Evolutionary conservation across 352 stramenopile species (phyloP), one percentile per base, ranked within the genome.

Genomic region (Globisporangium radiosum): DNA sequence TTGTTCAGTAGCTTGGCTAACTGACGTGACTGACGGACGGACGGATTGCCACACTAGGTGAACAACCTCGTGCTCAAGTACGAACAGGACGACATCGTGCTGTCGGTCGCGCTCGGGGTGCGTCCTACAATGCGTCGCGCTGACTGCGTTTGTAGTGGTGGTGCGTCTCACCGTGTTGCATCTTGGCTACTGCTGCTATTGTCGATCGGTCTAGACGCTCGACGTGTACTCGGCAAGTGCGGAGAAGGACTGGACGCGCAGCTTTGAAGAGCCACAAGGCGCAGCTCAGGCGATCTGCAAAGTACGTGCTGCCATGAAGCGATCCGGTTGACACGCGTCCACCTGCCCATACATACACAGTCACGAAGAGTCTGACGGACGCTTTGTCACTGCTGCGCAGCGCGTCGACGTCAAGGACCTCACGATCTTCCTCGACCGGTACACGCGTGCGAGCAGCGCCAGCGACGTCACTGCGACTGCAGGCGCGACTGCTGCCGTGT

Each of bases 31-130:
- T 44, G 40, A 44, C 40, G 19, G 19, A 40, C 11, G 4, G 10
- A 54, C 36, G n/a, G 38, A 13, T 9, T 38, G 36, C 5, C 10
- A 9, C 50, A 8, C 57, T 33, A 94, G 69, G 65, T 94, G 44
- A 93, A 93, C 62, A 95, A 95, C 56, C 78, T 95, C 19, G 85
- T 95, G 37, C 75, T 95, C 42, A 95, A 95, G 62, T 95, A 93
- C 59, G 83, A 95, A 53, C 76, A 95, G 63, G 82, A 91, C 47
- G 81, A 93, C 54, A 83, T 95, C 42, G 85, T 95, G 14, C 75
- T 95, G 5, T 95, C 85, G 0, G 72, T 92, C 39, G 83, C 85
- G 14, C 72, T 95, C 36, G 85, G 85, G 59, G 85, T 94, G 66
- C 54, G 71, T 63, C 4, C 40, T 7, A 13, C 40, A 44, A 14